Evolutionary conservation across 164 flowering plant genomes (phyloP), one percentile per base, ranked within the genome.

Genomic region (Nymphaea thermarum): DNA sequence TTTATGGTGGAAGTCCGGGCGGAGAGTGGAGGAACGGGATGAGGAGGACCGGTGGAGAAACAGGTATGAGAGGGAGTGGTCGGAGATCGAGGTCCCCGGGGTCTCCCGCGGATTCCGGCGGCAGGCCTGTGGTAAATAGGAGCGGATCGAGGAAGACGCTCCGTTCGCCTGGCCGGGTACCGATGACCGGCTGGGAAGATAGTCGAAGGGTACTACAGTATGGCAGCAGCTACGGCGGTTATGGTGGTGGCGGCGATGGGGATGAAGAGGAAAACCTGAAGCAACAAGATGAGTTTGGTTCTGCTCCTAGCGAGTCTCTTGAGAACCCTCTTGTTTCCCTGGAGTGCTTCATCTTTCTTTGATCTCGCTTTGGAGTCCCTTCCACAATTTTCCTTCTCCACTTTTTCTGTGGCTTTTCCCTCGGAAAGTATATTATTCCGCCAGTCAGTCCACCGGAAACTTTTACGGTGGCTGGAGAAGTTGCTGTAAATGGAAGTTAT

Each of bases 291-390:
- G 44, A 55, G 3, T 67, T 16, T 3, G 16, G 57, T 44, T 62
- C 66, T 5, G 71, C 62, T 42, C 61, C 65, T 7, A 75, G 66
- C 15, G 90, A 85, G 72, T 83, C 84, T 4, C 76, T 86, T 2
- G 87, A 86, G 63, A 84, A 86, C 62, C 91, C 91, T 43, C 82
- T 77, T 43, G 91, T 86, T 36, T 84, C 91, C 2, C 73, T 86
- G 66, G 91, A 86, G 53, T 86, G 91, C 61, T 86, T 86, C 74
- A 86, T 86, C 43, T 86, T 86, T 70, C 83, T 86, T 7, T 51
- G 57, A 51, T 15, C 8, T 51, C 57, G 8, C 14, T 51, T 51
- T 15, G 57, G 12, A 51, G 57, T 51, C 3, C 36, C 36, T 25
- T 25, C 36, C 36, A 25, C 36, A 25, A 25, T 51, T 51, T 51